Evolutionary conservation across 768 basidiomycete genomes (phyloP), one percentile per base, ranked within the genome.

Genomic region (Dendrothele bispora): DNA sequence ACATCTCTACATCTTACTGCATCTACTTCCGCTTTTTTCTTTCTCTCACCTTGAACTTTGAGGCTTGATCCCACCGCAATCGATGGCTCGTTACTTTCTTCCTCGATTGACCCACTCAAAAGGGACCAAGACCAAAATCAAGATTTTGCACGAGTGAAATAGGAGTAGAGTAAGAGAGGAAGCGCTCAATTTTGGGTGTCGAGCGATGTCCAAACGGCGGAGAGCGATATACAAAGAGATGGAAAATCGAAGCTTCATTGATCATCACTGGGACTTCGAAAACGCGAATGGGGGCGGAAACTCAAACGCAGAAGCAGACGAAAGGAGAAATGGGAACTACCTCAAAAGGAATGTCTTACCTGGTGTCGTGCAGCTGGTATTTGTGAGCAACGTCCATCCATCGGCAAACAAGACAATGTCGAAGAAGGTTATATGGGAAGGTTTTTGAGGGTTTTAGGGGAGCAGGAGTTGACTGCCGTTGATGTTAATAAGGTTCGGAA

Each of bases 351-450:
- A n/a, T 39, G n/a, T 12, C 48, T 6, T 51, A 41, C 14, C 91
- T 89, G 0, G 68, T 63, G 4, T 71, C 77, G 24, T 88, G 88
- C 48, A n/a, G n/a, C 79, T 93, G 7, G 71, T 88, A 25, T 88
- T 86, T 58, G 78, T 82, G 5, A 81, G 83, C 36, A 77, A 88
- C 60, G 58, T 92, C 7, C 85, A 91, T 50, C 69, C 79, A 3
- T 80, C 82, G 48, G 88, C 89, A 21, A 93, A 91, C 61, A 91
- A 91, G 63, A 91, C 91, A 0, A 84, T 86, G 0, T 70, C 92
- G 14, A 84, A 81, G 35, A 61, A 69, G n/a, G 2, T 61, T 89
- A 4, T 83, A 91, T 50, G 56, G 70, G 0, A 60, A 58, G 6
- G 73, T 79, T 3, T 74, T 82, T 36, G 51, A 10, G 17, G 10